Evolutionary conservation across 2,329 filamentous ascomycete species (phyloP).

Genomic region (Lachnellula cervina): DNA sequence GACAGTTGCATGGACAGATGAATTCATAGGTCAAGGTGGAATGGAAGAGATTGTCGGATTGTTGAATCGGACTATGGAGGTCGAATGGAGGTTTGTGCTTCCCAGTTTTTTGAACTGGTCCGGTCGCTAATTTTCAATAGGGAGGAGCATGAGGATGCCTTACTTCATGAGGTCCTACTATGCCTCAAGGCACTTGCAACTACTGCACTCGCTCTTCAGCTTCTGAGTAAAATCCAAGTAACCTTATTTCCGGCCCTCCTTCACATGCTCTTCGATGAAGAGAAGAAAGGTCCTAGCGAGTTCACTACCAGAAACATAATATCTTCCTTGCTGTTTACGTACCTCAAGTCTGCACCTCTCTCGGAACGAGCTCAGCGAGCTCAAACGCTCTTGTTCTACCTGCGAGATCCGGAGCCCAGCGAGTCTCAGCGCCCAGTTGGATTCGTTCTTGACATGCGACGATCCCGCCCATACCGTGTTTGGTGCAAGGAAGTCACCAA

Average conservation of each 20-base stretch:
- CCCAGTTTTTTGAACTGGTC: constrained; percentile 35
- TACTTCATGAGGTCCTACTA: constrained; percentile 86
- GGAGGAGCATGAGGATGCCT: constrained; percentile 91
- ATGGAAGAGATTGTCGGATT: constrained; percentile 88
- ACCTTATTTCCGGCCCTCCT: constrained; percentile 82
- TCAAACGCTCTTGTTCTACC: constrained; percentile 67
- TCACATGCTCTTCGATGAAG: constrained; percentile 91
- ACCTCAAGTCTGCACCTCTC: constrained; percentile 64
- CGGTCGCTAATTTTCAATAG: constrained; percentile 39
- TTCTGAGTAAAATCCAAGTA: constrained; percentile 72
- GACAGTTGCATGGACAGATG: constrained; percentile 91
- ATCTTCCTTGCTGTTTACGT: constrained; percentile 82
- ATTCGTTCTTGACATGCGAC: constrained; percentile 87
- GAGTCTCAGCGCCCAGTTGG: constrained; percentile 72
- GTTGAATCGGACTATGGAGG: constrained; percentile 84
- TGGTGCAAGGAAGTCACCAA: constrained; percentile 92
- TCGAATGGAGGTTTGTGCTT: constrained; percentile 81
- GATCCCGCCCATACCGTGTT: constrained; percentile 79
- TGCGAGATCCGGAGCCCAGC: constrained; percentile 72
- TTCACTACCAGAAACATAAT: constrained; percentile 91
- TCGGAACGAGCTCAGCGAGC: constrained; percentile 64
- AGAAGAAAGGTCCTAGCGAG: constrained; percentile 95
- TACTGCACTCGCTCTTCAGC: constrained; percentile 77
- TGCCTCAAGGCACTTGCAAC: constrained; percentile 94
- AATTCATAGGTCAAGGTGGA: constrained; percentile 82